Base-by-base conservation (phyloP, 208 protist species). In the Kentomonas sorsogonicus region DNA sequence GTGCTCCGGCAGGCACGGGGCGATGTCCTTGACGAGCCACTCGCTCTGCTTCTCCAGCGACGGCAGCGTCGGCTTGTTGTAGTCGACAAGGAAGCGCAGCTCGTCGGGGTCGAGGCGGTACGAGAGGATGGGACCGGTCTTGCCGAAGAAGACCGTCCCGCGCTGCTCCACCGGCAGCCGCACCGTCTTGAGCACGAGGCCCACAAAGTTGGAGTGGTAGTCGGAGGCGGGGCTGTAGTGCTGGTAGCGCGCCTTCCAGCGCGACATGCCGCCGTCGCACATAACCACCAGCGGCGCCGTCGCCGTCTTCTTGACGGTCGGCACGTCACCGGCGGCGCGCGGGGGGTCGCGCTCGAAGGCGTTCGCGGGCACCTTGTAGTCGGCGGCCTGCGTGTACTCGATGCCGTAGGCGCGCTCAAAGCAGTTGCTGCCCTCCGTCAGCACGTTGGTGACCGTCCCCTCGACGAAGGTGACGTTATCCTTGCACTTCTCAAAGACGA, bases 241-340 rank as follows among this genome's bases (percentile, higher is more conserved):
- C 56, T 91, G 69, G 65, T 87, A 83, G 51, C 77, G 73, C 23
- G 83, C 74, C 76, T 94, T 95, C 68, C 83, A 97, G 47, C 94
- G 94, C 63, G 88, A 96, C 65, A 81, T 77, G 52, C 83, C 86
- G n/a, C 95, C 95, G 69, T 97, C 91, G 63, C 86, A 95, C 71
- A 97, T 96, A 29, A 98, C 63, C 30, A 94, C 79, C 11, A 98
- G 77, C 43, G 89, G 82, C 11, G 85, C 88, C 18, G 74, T 86
- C 29, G 77, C 84, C 7, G 62, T 66, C 51, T 78, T 73, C 29
- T 60, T 69, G 23, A 83, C 66, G 20, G 67, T 78, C 25, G 53
- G 59, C 15, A 34, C 72, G 6, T 26, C 26, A 5, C 53, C 64
- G 43, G 43, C 40, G 9, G 65, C 41, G 58, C 78, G 80, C 22